Evolutionary conservation across 768 basidiomycete genomes (phyloP), one percentile per base, ranked within the genome.

Genomic region (Podaxis sp.): DNA sequence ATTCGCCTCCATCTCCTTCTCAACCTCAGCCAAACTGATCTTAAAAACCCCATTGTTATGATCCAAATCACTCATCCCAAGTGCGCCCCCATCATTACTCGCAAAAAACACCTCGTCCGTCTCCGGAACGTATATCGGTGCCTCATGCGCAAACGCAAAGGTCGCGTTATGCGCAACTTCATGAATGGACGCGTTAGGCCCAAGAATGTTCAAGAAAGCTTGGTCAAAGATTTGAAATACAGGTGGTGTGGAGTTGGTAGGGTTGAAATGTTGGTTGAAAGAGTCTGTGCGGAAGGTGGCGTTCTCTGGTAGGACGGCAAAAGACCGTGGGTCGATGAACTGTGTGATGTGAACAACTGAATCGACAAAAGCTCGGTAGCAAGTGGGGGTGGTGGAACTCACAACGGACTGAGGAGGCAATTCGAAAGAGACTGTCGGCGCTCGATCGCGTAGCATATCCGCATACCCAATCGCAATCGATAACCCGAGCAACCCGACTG

Each of bases 121-220:
- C n/a, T 76, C 79, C 4, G 84, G 73, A 35, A 82, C 74, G 70
- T 85, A 90, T 1, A 91, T 76, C 0, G 89, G 88, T 2, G 88
- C 91, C 72, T 93, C 91, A 67, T 93, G 90, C 16, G 89, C 90
- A 63, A 90, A 85, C 2, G 86, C 86, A 69, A 86, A 87, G 3
- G 78, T 82, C 2, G 80, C 78, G 61, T 85, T 83, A 6, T 81
- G 79, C 0, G 84, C 84, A 50, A 93, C 81, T 61, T 82, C 70
- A 3, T 80, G 78, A 52, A 92, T 79, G 0, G 80, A 79, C 5
- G 90, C 83, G 25, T 74, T 72, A 3, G 70, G 63, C 1, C 89
- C 90, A 0, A 90, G 79, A 58, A 91, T 74, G 5, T 69, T 59
- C 47, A 87, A 72, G 71, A 92, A 91, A n/a, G 71, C 65, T n/a